Percentiles rank a stretch among this genome's conserved stretches.
These are phyloP conservation scores for Castanospermum australe DNA, from an alignment of 306 rosid species.

Conservation along the genomic window DNA sequence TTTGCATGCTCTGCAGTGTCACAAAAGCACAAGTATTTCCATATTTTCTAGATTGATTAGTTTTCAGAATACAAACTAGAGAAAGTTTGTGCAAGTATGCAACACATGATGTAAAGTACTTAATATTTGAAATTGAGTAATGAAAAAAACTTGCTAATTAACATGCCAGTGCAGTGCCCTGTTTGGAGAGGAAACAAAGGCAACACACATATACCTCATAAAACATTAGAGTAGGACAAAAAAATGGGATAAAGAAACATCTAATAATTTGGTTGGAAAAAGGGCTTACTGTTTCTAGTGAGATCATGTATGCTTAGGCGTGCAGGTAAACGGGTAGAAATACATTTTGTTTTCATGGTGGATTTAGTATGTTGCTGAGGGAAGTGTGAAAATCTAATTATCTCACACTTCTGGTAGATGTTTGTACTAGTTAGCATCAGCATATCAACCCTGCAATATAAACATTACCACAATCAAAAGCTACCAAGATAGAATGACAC, in stretches of 20 bases:
- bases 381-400: constrained; percentile 31
- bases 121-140: neutral
- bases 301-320: constrained; percentile 7
- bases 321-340: constrained; percentile 29
- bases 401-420: constrained; percentile 33
- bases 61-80: neutral
- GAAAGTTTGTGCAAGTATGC: neutral
- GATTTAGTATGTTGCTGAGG: constrained; percentile 17
- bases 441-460: constrained; percentile 37
- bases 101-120: neutral
- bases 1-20: neutral
- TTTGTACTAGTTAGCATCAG: constrained; percentile 33
- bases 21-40: neutral
- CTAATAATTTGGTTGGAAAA: neutral
- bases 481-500: neutral
- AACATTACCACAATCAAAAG: neutral
- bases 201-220: neutral
- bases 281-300: constrained; percentile 32
- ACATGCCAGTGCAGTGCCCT: neutral
- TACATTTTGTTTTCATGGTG: constrained; percentile 14
- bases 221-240: neutral
- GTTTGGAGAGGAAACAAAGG: neutral
- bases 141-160: neutral
- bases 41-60: neutral
- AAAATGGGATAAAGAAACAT: neutral